Base-by-base conservation (phyloP, 2,329 filamentous ascomycete genomes). In the Scedosporium apiospermum region DNA sequence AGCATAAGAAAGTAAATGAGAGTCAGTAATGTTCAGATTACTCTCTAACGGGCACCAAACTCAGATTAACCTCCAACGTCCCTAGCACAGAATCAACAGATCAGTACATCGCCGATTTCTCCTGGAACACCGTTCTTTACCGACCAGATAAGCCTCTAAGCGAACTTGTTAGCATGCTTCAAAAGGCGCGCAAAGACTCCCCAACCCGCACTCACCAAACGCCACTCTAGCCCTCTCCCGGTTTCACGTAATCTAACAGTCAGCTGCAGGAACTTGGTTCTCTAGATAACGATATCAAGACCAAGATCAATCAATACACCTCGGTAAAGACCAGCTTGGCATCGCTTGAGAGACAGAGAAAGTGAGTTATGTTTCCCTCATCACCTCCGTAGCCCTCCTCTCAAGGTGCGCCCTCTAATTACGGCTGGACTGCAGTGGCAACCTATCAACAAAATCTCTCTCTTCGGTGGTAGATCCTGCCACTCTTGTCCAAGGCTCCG, bases 91-190 rank as follows among this genome's bases (percentile, higher is more conserved):
- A 96, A 75, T 93, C 95, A n/a, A 92, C 93, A 65, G 93, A 97
- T 69, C 89, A 93, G 73, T 99, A 98, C 73, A 80, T 99, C 57
- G 86, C 88, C 71, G 88, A 84, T 62, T 99, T 98, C 76, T 84
- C 86, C 67, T 99, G 95, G 95, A 98, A 98, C 79, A 97, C 95
- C 76, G 91, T 96, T 76, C 95, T 96, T 74, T 99, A 98, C 76
- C 88, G 95, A 70, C 88, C 90, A 65, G 95, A 99, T 75, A 96
- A 93, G 74, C 85, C 93, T 60, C 84, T 99, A 65, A 83, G 86
- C 63, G 93, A 98, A 72, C 81, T 98, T 64, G 88, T 97, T 69
- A 89, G 92, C 73, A 88, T 87, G 49, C 78, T 99, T 64, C 91
- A 96, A 72, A 97, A 96, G 85, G 91, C 91, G 69, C 14, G 68